phyloP scores from a whole-genome alignment of 768 basidiomycete species.

The Boletus reticulatus region DNA sequence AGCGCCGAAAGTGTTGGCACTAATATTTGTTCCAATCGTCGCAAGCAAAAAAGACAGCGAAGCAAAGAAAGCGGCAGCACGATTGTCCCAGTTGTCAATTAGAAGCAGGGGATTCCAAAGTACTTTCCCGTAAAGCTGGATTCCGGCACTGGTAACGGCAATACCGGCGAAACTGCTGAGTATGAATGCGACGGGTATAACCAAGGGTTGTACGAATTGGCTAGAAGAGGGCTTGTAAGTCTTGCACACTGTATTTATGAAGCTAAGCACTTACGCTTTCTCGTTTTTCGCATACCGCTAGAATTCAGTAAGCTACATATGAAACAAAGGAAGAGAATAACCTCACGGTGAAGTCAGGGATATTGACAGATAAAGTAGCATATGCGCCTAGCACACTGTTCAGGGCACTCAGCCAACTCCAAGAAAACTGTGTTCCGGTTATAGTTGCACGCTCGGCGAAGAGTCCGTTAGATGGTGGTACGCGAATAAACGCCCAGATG shows the following conservation, averaged over 20 bases:
- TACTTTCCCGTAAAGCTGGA: conserved; percentile 64
- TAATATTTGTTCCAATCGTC: conserved; percentile 70
- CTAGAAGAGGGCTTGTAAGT: conserved; percentile 30
- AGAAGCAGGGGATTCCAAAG: conserved; percentile 77
- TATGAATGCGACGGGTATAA: conserved; percentile 81
- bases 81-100: conserved; percentile 81
- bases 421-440: conserved; percentile 54
- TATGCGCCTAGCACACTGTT: conserved; percentile 78
- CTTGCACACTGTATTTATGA: neutral
- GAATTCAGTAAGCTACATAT: neutral
- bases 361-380: conserved; percentile 72
- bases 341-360: conserved; percentile 75
- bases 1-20: conserved; percentile 72
- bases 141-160: conserved; percentile 74
- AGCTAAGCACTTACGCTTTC: conserved; percentile 44
- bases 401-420: conserved; percentile 76
- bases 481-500: conserved; percentile 74
- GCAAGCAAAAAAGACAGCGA: conserved; percentile 71
- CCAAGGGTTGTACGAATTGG: conserved; percentile 69
- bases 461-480: conserved; percentile 60
- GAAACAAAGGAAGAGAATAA: neutral
- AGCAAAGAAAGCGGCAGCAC: conserved; percentile 82
- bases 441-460: conserved; percentile 50
- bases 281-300: conserved; percentile 74
- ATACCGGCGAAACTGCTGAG: conserved; percentile 77